Base-by-base conservation (phyloP, 1,284 basidiomycete genomes). In the Cryptococcus hybrid region DNA sequence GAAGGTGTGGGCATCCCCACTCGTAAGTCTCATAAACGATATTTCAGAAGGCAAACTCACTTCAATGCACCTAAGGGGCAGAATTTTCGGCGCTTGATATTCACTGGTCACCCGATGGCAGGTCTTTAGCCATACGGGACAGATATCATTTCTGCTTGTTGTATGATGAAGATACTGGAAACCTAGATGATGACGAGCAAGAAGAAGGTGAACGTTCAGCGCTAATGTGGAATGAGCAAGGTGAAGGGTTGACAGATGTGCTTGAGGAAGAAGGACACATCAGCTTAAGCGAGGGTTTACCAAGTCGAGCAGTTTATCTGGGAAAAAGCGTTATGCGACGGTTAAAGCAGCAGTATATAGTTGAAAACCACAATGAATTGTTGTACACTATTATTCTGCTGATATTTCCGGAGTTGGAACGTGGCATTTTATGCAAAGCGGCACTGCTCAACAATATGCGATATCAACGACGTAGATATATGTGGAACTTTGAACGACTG, bases 1-100 rank as follows among this genome's bases (percentile, higher is more conserved):
- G 73, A 76, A 45, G 73, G 70, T 40, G 65, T 74, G 1, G 67
- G 68, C 4, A 60, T 75, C 3, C 73, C 72, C 5, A 58, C 58
- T 13, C 57, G 74, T 74, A 40, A 55, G 69, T 62, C 11, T 24
- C 3, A 3, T 12, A 47, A 8, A 13, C 12, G 7, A 24, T 9
- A 6, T 30, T 30, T 7, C 12, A n/a, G 15, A 30, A 42, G 35
- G 5, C 34, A 18, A 1, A 7, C 18, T 11, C 3, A 4, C 47
- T 18, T 24, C 18, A 18, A 18, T 18, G 18, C 18, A 18, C 18
- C 18, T 18, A 18, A 13, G 67, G 55, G 8, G 52, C 54, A 38
- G 57, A 64, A 7, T 70, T 76, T 40, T 42, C 52, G 2, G 63
- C 66, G 0, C 35, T 30, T 0, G 61, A 64, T 12, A 44, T 69